Percentiles rank a stretch among this genome's conserved stretches.
phyloP scores from a whole-genome alignment of 306 rosid genomes.

The Vicia faba region DNA sequence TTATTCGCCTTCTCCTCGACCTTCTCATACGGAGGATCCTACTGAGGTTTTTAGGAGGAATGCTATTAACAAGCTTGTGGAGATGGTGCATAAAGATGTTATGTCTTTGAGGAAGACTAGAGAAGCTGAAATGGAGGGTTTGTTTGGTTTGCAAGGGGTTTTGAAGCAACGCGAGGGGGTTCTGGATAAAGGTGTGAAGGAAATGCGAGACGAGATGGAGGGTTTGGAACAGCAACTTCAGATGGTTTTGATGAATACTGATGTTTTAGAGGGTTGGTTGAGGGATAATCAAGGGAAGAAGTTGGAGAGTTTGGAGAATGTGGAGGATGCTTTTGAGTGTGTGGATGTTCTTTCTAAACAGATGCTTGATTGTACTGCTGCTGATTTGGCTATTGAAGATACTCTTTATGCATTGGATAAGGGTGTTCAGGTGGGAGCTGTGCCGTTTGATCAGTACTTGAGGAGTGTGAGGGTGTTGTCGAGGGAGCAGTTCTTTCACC shows the following conservation, averaged over 20 bases:
- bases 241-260: conserved; percentile 84
- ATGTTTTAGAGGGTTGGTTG: conserved; percentile 77
- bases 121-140: conserved; percentile 80
- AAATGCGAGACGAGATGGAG: conserved; percentile 84
- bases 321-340: conserved; percentile 70
- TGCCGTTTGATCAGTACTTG: conserved; percentile 83
- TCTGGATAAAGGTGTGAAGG: conserved; percentile 60
- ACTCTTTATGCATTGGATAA: conserved; percentile 78
- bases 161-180: conserved; percentile 69
- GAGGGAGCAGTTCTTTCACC: conserved; percentile 82
- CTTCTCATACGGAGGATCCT: conserved; percentile 63
- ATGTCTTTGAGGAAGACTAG: conserved; percentile 56
- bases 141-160: conserved; percentile 60
- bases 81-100: conserved; percentile 62
- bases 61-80: conserved; percentile 80
- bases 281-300: conserved; percentile 71
- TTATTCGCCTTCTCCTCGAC: conserved; percentile 41
- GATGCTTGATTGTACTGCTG: conserved; percentile 75
- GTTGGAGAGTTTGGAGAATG: conserved; percentile 37
- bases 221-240: conserved; percentile 88
- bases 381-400: conserved; percentile 88
- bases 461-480: conserved; percentile 83
- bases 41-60: conserved; percentile 64
- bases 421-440: conserved; percentile 69
- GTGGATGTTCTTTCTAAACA: conserved; percentile 73